phyloP scores from a whole-genome alignment of 2,329 filamentous ascomycete genomes.

The Colletotrichum lindemuthianum region DNA sequence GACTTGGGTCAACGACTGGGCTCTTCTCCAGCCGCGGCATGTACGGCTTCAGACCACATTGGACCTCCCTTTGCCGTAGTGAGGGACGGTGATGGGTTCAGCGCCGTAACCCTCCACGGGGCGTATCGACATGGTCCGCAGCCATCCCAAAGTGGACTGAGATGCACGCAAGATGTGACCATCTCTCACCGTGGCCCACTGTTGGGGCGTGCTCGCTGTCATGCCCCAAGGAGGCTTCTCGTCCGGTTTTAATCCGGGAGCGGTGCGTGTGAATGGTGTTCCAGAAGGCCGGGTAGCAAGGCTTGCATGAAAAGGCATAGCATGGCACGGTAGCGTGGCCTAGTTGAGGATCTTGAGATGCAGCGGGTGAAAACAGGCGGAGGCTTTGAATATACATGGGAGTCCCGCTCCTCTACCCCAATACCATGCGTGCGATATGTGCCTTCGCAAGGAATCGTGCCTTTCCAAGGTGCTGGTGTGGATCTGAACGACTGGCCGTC shows the following conservation, averaged over 20 bases:
- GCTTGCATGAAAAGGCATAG: constrained; percentile 32
- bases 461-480: constrained; percentile 17
- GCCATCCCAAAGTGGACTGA: constrained; percentile 15
- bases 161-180: constrained; percentile 33
- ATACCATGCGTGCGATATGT: constrained; percentile 33
- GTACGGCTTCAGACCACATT: too few species aligned
- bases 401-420: constrained; percentile 12
- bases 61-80: neutral
- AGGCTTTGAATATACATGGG: constrained; percentile 29
- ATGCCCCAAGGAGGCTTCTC: constrained; percentile 27
- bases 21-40: too few species aligned
- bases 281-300: constrained; percentile 30
- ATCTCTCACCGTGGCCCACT: constrained; percentile 21
- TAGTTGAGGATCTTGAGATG: constrained; percentile 35
- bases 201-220: constrained; percentile 21
- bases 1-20: too few species aligned
- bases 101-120: constrained; percentile 1
- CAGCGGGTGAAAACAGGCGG: constrained; percentile 31
- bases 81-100: neutral
- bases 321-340: constrained; percentile 25
- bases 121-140: neutral
- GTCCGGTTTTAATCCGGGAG: constrained; percentile 28
- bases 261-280: constrained; percentile 29
- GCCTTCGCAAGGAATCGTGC: constrained; percentile 20
- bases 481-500: constrained; percentile 25